These are phyloP conservation scores for Yarrowia sp. DNA, from an alignment of 805 yeast species.

Conservation along the genomic window DNA sequence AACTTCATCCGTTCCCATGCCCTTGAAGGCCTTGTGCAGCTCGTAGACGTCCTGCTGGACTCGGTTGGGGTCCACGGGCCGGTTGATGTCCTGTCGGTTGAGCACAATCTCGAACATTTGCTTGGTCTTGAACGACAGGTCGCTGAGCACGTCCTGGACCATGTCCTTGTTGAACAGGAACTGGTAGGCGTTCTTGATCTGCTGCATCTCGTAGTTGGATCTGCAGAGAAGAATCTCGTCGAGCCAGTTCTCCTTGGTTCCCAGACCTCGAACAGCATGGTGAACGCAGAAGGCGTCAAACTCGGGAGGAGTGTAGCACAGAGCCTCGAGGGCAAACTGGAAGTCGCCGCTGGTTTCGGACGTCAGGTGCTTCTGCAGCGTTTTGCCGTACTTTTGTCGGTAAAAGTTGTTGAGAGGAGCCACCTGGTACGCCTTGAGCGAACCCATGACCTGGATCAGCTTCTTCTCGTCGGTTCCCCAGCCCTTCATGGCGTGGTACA, in stretches of 20 bases:
- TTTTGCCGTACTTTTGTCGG: conserved; percentile 40
- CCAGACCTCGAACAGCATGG: conserved; percentile 42
- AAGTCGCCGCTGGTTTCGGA: conserved; percentile 43
- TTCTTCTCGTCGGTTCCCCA: conserved; percentile 45
- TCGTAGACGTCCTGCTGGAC: conserved; percentile 42
- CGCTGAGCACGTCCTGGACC: conserved; percentile 42
- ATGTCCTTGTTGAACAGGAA: conserved; percentile 41
- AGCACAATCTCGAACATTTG: conserved; percentile 43
- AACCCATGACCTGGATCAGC: conserved; percentile 41
- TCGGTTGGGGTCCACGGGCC: conserved; percentile 31
- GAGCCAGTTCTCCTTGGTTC: conserved; percentile 43
- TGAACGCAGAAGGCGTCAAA: conserved; percentile 43
- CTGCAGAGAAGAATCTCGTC: conserved; percentile 43
- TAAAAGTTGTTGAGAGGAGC: conserved; percentile 41
- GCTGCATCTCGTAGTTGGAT: conserved; percentile 42
- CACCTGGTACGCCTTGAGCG: conserved; percentile 42
- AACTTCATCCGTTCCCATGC: conserved; percentile 43
- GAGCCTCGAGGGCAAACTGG: conserved; percentile 41
- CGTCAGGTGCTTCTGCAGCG: conserved; percentile 41
- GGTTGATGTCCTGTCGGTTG: conserved; percentile 41
- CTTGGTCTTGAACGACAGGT: conserved; percentile 43
- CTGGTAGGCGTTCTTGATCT: conserved; percentile 42
- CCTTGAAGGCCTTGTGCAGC: conserved; percentile 42
- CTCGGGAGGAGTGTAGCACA: conserved; percentile 42
- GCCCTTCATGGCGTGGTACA: conserved; percentile 44